These are phyloP conservation scores for Neopestalotiopsis sp. DNA, from an alignment of 2,329 filamentous ascomycete species.

Conservation along the genomic window DNA sequence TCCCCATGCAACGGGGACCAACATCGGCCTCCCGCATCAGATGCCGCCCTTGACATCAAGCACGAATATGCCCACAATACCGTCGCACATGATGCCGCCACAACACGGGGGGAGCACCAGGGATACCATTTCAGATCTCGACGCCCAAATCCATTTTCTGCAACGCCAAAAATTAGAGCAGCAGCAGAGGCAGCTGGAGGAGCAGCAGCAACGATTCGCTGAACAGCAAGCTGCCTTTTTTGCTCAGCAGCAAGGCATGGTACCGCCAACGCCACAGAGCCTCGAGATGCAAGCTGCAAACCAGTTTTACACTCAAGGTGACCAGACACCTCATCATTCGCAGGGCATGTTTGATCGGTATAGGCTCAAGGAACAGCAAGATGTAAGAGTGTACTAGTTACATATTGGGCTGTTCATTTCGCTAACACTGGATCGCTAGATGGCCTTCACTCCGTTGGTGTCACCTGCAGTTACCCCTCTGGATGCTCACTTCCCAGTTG, in stretches of 20 bases:
- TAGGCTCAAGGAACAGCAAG: slow-evolving; percentile 71
- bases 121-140: slow-evolving; percentile 63
- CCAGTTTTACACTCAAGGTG: slow-evolving; percentile 65
- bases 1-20: slow-evolving; percentile 40
- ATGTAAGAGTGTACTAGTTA: slow-evolving; percentile 48
- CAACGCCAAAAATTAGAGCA: slow-evolving; percentile 68
- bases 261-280: slow-evolving; percentile 82
- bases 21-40: slow-evolving; percentile 48
- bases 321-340: slow-evolving; percentile 54
- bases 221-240: slow-evolving; percentile 56
- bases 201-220: slow-evolving; percentile 54
- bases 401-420: not conserved
- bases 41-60: slow-evolving; percentile 55
- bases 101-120: slow-evolving; percentile 44
- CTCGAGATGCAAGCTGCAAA: slow-evolving; percentile 72
- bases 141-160: slow-evolving; percentile 69
- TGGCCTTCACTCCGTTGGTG: slow-evolving; percentile 80
- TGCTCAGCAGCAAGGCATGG: slow-evolving; percentile 57
- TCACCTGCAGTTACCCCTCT: slow-evolving; percentile 85
- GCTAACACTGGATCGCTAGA: slow-evolving; percentile 45
- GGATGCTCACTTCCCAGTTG: slow-evolving; percentile 70
- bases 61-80: slow-evolving; percentile 49
- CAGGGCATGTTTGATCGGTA: slow-evolving; percentile 71
- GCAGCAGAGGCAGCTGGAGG: slow-evolving; percentile 62
- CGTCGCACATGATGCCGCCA: slow-evolving; percentile 50